Evolutionary conservation across 331 rosid genomes (phyloP).

Genomic region (Erythrophleum ivorense): DNA sequence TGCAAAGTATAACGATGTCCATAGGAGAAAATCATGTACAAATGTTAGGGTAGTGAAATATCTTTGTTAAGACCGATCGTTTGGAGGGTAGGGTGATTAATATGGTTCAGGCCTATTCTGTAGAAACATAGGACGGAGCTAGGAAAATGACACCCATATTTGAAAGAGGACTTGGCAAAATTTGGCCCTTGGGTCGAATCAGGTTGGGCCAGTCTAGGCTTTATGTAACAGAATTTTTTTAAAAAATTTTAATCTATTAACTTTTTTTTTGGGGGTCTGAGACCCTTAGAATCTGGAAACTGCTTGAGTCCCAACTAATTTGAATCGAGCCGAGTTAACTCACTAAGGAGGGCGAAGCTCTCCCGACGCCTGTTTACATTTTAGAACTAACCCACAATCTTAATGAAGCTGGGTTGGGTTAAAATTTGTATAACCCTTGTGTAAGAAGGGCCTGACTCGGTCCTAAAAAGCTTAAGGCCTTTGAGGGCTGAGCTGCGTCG

Average conservation of each 20-base stretch:
- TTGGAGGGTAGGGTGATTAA: neutral
- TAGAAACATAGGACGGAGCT: neutral
- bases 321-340: too few species aligned
- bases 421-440: neutral
- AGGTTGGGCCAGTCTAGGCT: neutral
- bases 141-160: neutral
- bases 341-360: too few species aligned
- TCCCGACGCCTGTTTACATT: neutral
- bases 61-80: neutral
- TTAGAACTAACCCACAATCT: neutral
- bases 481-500: neutral
- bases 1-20: slow-evolving; percentile 5
- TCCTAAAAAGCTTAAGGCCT: neutral
- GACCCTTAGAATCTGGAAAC: too few species aligned
- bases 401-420: neutral
- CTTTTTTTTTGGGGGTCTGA: neutral
- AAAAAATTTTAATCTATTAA: neutral
- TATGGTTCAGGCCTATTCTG: neutral
- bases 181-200: neutral
- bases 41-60: neutral
- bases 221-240: neutral
- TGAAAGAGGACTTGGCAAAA: neutral
- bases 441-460: too few species aligned
- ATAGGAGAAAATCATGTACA: neutral
- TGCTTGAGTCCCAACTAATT: too few species aligned